Evolutionary conservation across 2,329 filamentous ascomycete genomes (phyloP), one percentile per base, ranked within the genome.

Genomic region (Orbilia oligospora): DNA sequence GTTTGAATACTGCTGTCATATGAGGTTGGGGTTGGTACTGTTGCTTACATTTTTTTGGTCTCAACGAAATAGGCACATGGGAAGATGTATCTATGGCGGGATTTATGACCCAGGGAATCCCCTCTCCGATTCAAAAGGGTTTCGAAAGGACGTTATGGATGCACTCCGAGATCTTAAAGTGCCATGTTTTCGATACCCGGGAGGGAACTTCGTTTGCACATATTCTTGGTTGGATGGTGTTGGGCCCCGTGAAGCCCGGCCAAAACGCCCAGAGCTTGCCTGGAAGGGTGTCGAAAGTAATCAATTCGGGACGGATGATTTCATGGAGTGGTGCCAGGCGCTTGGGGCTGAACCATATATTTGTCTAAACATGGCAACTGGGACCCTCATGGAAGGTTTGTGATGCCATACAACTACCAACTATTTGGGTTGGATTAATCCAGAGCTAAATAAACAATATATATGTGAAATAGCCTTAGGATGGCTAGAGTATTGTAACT

Each of bases 401-500:
- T 53, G 65, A 44, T 30, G 51, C 5, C 20, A n/a, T 30, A 33
- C 16, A n/a, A n/a, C n/a, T n/a, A 3, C 38, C 9, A 22, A 3
- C 10, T 6, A 46, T n/a, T 58, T 46, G 2, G 20, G 5, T 36
- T 55, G 1, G 4, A n/a, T n/a, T n/a, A n/a, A 27, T 55, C 9
- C 33, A 24, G 2, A 8, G 24, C 88, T 16, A 86, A 27, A 18
- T 6, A 87, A 72, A 87, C 20, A 24, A 24, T 24, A 1, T 88
- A 86, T 88, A 10, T 14, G 18, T 72, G 44, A 41, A 33, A 51
- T 80, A 88, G 88, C 88, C 41, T 87, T 95, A 36, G 92, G 88
- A 10, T 96, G 93, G 93, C 87, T 96, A 20, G 93, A 96, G 83
- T 96, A 96, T 86, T 96, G 93, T 86, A 96, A 96, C 85, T 90